Evolutionary conservation across 2,329 filamentous ascomycete species (phyloP), one percentile per base, ranked within the genome.

Genomic region (Ceratocystis huliohia): DNA sequence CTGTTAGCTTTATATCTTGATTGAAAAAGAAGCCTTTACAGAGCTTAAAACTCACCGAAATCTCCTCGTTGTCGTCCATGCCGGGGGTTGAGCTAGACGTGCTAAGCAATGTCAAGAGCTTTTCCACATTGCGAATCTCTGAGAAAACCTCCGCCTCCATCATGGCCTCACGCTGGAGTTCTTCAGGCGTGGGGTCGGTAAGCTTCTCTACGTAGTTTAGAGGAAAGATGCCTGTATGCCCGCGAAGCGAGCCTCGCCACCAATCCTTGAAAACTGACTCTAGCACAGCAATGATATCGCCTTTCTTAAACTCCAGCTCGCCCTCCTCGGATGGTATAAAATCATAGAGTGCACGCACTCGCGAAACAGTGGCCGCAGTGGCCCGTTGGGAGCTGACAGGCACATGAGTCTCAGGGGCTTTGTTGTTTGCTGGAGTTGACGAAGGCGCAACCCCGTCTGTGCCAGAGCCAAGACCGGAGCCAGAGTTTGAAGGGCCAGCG

Each of bases 211-310:
- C 94, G 73, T 99, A 99, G 78, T 99, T 99, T 70, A 99, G 82
- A 5, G 94, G 94, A 76, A 99, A 99, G 70, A 99, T 99, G 71
- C 94, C 94, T 5, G 91, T 96, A 76, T 96, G 91, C 22, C 94
- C 94, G 73, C 92, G 86, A 68, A 99, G 79, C 53, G 92, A 96
- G 1, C 94, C 94, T 72, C 96, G 93, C 94, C 94, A 99, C 94
- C 94, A 99, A 76, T 99, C 94, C 76, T 97, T 99, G 79, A 95
- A 99, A 1, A 97, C 94, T 1, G 92, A 96, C 76, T 97, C 94
- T 50, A 99, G 81, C 17, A 99, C 94, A 0, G 94, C 93, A 75
- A 99, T 99, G 50, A 97, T 88, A 74, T 99, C 94, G 33, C 94
- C 93, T 78, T 96, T 96, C 71, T 92, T 88, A 75, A 99, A 99